phyloP scores from a whole-genome alignment of 768 basidiomycete genomes.

The Boletus patriciae region DNA sequence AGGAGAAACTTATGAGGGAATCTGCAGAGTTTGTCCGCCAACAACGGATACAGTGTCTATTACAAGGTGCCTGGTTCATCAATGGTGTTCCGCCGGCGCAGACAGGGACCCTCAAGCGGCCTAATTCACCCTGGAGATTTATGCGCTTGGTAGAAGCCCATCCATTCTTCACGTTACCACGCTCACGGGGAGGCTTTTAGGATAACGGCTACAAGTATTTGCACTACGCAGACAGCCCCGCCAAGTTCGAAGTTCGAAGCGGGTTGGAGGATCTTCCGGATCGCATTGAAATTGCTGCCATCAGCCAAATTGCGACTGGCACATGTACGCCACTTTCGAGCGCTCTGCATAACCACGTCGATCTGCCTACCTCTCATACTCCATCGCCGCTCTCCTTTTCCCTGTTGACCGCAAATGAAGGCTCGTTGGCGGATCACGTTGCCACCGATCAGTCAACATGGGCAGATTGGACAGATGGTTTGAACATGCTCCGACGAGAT shows the following conservation, averaged over 20 bases:
- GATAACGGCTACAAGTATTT: conserved; percentile 76
- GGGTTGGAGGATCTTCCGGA: conserved; percentile 89
- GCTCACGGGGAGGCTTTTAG: conserved; percentile 38
- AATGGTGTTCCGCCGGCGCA: conserved; percentile 61
- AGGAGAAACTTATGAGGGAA: conserved; percentile 84
- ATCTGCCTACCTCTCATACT: conserved; percentile 54
- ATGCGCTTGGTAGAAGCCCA: conserved; percentile 67
- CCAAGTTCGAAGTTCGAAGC: conserved; percentile 74
- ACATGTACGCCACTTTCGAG: conserved; percentile 71
- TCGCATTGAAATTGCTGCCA: conserved; percentile 74
- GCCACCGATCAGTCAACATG: conserved; percentile 76
- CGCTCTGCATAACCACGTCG: conserved; percentile 58
- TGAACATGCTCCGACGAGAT: conserved; percentile 82
- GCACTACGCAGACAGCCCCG: conserved; percentile 81
- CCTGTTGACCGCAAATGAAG: conserved; percentile 65
- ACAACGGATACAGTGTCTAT: conserved; percentile 83
- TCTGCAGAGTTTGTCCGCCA: conserved; percentile 87
- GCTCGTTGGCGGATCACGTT: conserved; percentile 74
- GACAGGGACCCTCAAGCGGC: conserved; percentile 49
- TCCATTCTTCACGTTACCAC: background rate
- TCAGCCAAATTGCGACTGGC: conserved; percentile 77
- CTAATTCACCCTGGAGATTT: conserved; percentile 77
- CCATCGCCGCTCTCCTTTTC: conserved; percentile 77
- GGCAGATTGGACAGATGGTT: conserved; percentile 93
- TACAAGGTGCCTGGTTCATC: conserved; percentile 92